Percentiles rank a stretch among this genome's conserved stretches.
These are phyloP conservation scores for Xerocomus potaroensis DNA, from an alignment of 768 basidiomycete genomes.

Conservation along the genomic window DNA sequence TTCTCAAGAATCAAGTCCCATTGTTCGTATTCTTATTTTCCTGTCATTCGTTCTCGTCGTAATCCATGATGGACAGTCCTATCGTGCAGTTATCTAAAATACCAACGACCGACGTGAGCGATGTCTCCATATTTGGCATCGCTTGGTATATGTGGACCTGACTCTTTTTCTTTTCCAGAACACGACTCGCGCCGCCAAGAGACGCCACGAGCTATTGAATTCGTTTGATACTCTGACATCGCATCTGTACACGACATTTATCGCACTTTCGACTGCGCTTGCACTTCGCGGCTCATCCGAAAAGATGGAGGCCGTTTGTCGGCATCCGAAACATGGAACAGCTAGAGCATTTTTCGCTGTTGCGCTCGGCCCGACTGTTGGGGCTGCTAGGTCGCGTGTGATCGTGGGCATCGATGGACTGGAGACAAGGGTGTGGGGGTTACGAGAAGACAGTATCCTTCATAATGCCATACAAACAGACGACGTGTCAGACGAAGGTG, in stretches of 20 bases:
- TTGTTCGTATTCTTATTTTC: slow-evolving; percentile 48
- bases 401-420: slow-evolving; percentile 63
- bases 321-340: slow-evolving; percentile 2
- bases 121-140: neutral
- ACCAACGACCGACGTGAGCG: slow-evolving; percentile 42
- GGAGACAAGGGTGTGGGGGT: slow-evolving; percentile 40
- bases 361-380: slow-evolving; percentile 61
- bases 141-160: neutral
- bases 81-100: slow-evolving; percentile 59
- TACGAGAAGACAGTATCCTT: slow-evolving; percentile 6
- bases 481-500: neutral
- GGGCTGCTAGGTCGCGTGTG: slow-evolving; percentile 57
- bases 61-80: slow-evolving; percentile 42
- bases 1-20: slow-evolving; percentile 74
- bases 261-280: slow-evolving; percentile 64
- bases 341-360: slow-evolving; percentile 54
- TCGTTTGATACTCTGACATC: slow-evolving; percentile 70
- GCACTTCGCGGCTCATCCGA: slow-evolving; percentile 31
- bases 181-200: slow-evolving; percentile 49
- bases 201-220: slow-evolving; percentile 55
- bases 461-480: slow-evolving; percentile 29
- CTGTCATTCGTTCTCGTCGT: neutral
- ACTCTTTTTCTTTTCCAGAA: slow-evolving; percentile 35
- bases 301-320: neutral
- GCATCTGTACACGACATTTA: slow-evolving; percentile 72